Evolutionary conservation across 1,139 yeast species (phyloP), one percentile per base, ranked within the genome.

Genomic region (Hemisphaericaspora xylofermentans): DNA sequence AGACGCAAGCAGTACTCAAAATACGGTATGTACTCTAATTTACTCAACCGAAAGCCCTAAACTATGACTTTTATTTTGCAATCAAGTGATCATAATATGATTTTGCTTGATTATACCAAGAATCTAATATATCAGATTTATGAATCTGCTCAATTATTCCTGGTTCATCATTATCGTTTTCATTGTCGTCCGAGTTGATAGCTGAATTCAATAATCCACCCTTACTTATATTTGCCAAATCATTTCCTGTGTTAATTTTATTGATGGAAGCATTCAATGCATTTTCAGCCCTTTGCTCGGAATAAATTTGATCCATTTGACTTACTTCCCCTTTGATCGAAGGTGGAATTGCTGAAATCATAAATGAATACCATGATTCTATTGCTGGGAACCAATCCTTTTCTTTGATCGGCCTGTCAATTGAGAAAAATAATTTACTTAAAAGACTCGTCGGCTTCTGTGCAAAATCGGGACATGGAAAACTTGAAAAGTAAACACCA

Each of bases 231-330:
- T 41, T 45, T 14, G 48, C 46, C 24, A 45, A 35, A 26, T 47
- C 50, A 17, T 29, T 33, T 9, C 39, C 46, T 12, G 35, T 35
- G 29, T 16, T 35, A 9, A 21, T 27, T 9, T 31, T 24, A 26
- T 28, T 40, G 5, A 35, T 38, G 4, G 40, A 35, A 3, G 35
- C n/a, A 17, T 17, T 36, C 18, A 25, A 22, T 3, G 34, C 37
- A 33, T 47, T 55, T 39, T 61, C 70, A 6, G 63, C 59, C 43
- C 64, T 54, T 40, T 67, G 73, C 44, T 66, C 71, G 2, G 63
- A 56, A 22, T 57, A 56, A 10, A 70, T 60, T 45, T 68, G 71
- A 37, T 71, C 76, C 43, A 66, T 69, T 37, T 72, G 74, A 39
- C 72, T 64, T 33, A 69, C 47, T 28, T 59, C 62, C 14, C 48